Evolutionary conservation across 352 stramenopile species (phyloP).

Genomic region (Pythium apleroticum): DNA sequence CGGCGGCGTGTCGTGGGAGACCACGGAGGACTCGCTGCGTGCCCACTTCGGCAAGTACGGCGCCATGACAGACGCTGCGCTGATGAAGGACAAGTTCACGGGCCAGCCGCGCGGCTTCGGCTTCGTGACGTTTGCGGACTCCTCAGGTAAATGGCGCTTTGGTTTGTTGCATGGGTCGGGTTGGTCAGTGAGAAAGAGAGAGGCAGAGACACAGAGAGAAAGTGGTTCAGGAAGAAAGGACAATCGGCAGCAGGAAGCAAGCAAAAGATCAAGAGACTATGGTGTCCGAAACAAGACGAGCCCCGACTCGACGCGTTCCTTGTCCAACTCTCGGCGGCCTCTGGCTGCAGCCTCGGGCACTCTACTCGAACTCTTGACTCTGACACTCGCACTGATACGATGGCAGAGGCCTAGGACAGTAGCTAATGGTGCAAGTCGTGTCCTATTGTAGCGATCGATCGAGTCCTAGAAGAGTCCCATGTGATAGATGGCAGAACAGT

Average conservation of each 20-base stretch:
- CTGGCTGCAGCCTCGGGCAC: neutral
- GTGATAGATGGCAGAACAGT: slow-evolving; percentile 89
- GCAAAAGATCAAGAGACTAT: slow-evolving; percentile 2
- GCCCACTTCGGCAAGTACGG: slow-evolving; percentile 90
- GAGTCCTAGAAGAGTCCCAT: slow-evolving; percentile 84
- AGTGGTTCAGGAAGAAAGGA: neutral
- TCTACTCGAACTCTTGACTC: slow-evolving; percentile 3
- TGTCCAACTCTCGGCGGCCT: neutral
- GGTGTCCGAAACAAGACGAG: slow-evolving; percentile 8
- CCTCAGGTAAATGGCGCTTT: slow-evolving; percentile 55
- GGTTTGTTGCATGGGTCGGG: neutral
- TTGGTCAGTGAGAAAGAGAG: neutral
- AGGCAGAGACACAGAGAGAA: neutral
- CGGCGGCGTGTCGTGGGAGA: slow-evolving; percentile 91
- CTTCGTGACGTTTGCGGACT: slow-evolving; percentile 93
- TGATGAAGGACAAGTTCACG: slow-evolving; percentile 95
- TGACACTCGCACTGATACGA: slow-evolving; percentile 1
- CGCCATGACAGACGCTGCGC: slow-evolving; percentile 76
- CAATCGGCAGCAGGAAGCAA: neutral
- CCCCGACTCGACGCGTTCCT: neutral
- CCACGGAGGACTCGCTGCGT: slow-evolving; percentile 90
- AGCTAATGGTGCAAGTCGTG: slow-evolving; percentile 35
- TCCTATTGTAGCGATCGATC: slow-evolving; percentile 65
- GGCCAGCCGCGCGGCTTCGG: slow-evolving; percentile 90
- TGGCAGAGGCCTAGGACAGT: neutral